These are phyloP conservation scores for Micractinium sp. DNA, from an alignment of 139 green algal genomes.

Conservation along the genomic window DNA sequence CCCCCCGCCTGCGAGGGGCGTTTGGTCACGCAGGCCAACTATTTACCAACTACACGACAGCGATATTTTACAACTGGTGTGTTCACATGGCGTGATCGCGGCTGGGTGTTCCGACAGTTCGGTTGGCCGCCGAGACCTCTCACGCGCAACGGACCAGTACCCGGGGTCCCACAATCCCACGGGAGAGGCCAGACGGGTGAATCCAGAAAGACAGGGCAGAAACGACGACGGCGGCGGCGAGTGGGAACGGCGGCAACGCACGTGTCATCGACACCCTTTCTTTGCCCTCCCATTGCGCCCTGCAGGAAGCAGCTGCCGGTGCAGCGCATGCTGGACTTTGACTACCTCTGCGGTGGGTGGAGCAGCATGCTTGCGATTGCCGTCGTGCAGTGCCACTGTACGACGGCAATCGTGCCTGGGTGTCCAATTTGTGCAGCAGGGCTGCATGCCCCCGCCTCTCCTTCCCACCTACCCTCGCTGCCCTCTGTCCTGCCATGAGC, in stretches of 20 bases:
- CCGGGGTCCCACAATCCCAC: too few relatives aligned
- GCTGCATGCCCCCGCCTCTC: not conserved
- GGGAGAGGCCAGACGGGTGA: too few relatives aligned
- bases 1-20: not conserved
- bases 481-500: not conserved
- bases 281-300: not conserved
- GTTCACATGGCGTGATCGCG: not conserved
- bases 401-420: too few relatives aligned
- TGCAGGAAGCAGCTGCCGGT: slow-evolving; percentile 55
- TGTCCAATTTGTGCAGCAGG: too few relatives aligned
- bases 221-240: too few relatives aligned
- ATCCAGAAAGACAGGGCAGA: not conserved
- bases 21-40: slow-evolving; percentile 66
- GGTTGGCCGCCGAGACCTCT: not conserved
- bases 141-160: too few relatives aligned
- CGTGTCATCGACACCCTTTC: not conserved
- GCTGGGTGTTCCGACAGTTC: not conserved
- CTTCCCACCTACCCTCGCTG: not conserved
- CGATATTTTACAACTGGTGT: slow-evolving; percentile 93
- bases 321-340: slow-evolving; percentile 97
- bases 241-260: too few relatives aligned
- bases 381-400: not conserved
- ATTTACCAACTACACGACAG: slow-evolving; percentile 76
- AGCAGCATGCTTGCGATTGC: not conserved
- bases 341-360: slow-evolving; percentile 86